Evolutionary conservation across 2,329 filamentous ascomycete species (phyloP).

Genomic region (Aspergillus glaucus): DNA sequence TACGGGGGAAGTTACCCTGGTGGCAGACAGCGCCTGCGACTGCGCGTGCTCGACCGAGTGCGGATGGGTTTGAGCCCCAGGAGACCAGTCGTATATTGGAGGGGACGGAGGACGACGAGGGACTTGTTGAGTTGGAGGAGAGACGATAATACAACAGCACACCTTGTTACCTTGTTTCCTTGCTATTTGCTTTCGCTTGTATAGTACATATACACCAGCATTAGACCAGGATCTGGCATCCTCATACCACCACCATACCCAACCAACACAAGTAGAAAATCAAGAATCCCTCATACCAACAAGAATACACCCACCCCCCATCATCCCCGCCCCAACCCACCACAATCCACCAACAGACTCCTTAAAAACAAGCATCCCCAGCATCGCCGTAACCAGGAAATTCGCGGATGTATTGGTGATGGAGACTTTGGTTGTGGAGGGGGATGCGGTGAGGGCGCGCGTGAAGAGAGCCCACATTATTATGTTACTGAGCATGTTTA

Average conservation of each 20-base stretch:
- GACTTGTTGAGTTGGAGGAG: slow-evolving; percentile 42
- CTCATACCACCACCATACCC: not conserved
- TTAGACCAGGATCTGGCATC: slow-evolving; percentile 2
- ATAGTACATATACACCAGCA: not conserved
- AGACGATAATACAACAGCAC: slow-evolving; percentile 13
- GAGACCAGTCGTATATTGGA: slow-evolving; percentile 40
- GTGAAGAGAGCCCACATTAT: slow-evolving; percentile 63
- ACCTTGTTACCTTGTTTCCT: not conserved
- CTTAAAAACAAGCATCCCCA: slow-evolving; percentile 53
- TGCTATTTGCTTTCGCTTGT: not conserved
- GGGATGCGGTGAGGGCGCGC: slow-evolving; percentile 53
- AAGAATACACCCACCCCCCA: slow-evolving; percentile 57
- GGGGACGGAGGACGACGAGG: slow-evolving; percentile 47
- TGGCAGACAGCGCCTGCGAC: slow-evolving; percentile 8
- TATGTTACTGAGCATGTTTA: slow-evolving; percentile 58
- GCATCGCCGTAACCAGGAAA: slow-evolving; percentile 55
- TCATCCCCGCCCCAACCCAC: slow-evolving; percentile 56
- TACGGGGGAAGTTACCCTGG: slow-evolving; percentile 16
- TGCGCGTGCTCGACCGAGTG: slow-evolving; percentile 4
- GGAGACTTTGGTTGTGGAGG: slow-evolving; percentile 56
- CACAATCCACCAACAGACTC: slow-evolving; percentile 52
- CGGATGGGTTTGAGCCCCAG: not conserved
- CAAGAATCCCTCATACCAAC: slow-evolving; percentile 51
- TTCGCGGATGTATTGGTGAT: slow-evolving; percentile 61
- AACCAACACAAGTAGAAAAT: not conserved